A percentile compares a stretch with the other conserved stretches of the same genome.
phyloP scores from a whole-genome alignment of 768 basidiomycete genomes.

The Tricholoma flavovirens region DNA sequence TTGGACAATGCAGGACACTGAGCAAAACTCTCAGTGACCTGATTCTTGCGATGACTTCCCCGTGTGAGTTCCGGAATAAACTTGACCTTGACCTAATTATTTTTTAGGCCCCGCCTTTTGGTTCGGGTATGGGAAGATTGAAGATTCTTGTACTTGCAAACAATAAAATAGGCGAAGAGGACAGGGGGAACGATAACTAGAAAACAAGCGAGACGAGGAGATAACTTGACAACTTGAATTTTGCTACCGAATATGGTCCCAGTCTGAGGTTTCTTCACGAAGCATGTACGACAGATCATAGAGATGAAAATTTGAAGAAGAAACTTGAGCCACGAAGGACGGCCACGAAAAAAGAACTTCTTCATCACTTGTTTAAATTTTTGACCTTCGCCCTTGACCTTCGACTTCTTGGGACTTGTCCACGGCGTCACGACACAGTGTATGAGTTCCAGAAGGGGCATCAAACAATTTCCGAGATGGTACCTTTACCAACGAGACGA shows the following conservation, averaged over 20 bases:
- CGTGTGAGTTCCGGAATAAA: slow-evolving; percentile 12
- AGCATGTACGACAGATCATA: slow-evolving; percentile 35
- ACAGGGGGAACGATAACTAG: slow-evolving; percentile 48
- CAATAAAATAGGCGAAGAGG: slow-evolving; percentile 43
- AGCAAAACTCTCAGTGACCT: not conserved
- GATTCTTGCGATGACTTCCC: not conserved
- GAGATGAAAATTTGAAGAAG: slow-evolving; percentile 38
- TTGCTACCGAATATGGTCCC: slow-evolving; percentile 48
- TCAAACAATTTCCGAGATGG: slow-evolving; percentile 6
- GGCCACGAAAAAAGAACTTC: slow-evolving; percentile 36
- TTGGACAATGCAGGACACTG: not conserved
- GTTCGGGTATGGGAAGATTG: slow-evolving; percentile 16
- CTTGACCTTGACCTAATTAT: slow-evolving; percentile 15
- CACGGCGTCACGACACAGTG: slow-evolving; percentile 19
- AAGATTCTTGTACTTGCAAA: slow-evolving; percentile 39
- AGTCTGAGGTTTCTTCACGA: slow-evolving; percentile 38
- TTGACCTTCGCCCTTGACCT: slow-evolving; percentile 39
- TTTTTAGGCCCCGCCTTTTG: slow-evolving; percentile 14
- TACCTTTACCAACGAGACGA: slow-evolving; percentile 55
- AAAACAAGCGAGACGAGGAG: slow-evolving; percentile 47
- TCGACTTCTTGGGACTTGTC: slow-evolving; percentile 23
- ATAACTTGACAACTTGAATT: slow-evolving; percentile 64
- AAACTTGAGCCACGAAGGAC: slow-evolving; percentile 35
- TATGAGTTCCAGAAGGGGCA: slow-evolving; percentile 7
- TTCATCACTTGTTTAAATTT: slow-evolving; percentile 32